Base-by-base conservation (phyloP, 257 asterid genomes). In the Gentiana macrophylla region DNA sequence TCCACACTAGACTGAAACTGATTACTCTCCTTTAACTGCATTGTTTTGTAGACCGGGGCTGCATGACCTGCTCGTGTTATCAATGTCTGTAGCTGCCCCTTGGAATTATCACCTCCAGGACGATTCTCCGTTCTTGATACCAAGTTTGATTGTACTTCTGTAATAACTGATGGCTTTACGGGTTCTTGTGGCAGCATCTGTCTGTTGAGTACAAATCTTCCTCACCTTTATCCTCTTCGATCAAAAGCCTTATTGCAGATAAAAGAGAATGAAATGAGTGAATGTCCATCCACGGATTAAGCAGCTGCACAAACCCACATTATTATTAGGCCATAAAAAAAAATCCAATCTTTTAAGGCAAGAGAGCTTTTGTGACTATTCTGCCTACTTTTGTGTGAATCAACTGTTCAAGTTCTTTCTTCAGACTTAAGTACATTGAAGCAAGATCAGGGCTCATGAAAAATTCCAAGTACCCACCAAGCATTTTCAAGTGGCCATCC, bases 81-180 rank as follows among this genome's bases (percentile, higher is more conserved):
- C 65, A 88, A 52, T 5, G 87, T 92, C 74, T 92, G 99, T 33
- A 92, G 78, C 79, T 80, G 97, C 68, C 93, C 72, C 80, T 92
- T 92, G 3, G 97, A 59, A 74, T 92, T 92, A 66, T 92, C 94
- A 43, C 97, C 99, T 32, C 98, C 96, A 1, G 97, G 94, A 37
- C 93, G 93, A 56, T 87, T 79, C 61, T 77, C 94, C 32, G 74
- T 59, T 52, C 74, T 73, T 55, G 69, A 64, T 32, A 44, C 6
- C 6, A 49, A 33, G 59, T 64, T 68, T 9, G 82, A 79, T 24
- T 68, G 61, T 49, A 72, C 56, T 15, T 81, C 69, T 46, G 66
- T 48, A 50, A 55, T 37, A 24, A 24, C 24, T 32, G 65, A 52
- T 62, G 77, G 81, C 66, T 52, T 76, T 57, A 82, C 57, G 46